These are phyloP conservation scores for Cladophialophora immunda DNA, from an alignment of 2,329 filamentous ascomycete genomes.

Conservation along the genomic window DNA sequence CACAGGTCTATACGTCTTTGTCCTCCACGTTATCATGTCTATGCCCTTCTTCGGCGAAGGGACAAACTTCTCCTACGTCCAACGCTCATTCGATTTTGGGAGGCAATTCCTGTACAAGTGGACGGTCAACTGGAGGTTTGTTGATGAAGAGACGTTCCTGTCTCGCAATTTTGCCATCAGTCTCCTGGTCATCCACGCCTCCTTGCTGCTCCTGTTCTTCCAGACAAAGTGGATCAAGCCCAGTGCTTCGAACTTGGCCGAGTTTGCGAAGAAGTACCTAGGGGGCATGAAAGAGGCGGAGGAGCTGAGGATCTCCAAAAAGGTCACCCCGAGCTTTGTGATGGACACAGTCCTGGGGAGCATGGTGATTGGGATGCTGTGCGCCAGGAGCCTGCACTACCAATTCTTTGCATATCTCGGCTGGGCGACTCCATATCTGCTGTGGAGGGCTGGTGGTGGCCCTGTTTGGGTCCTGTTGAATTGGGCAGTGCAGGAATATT, in stretches of 20 bases:
- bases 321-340: conserved; percentile 75
- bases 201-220: conserved; percentile 73
- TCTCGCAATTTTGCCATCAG: conserved; percentile 72
- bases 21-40: conserved; percentile 72
- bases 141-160: conserved; percentile 84
- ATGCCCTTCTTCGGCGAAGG: conserved; percentile 28
- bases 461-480: conserved; percentile 72
- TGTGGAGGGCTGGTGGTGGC: conserved; percentile 79
- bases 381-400: conserved; percentile 89
- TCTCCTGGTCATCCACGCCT: conserved; percentile 72
- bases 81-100: conserved; percentile 87
- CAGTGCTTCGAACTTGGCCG: conserved; percentile 62
- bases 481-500: conserved; percentile 86
- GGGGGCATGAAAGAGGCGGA: conserved; percentile 36
- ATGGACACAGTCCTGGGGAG: conserved; percentile 79
- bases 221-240: conserved; percentile 76
- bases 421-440: conserved; percentile 85
- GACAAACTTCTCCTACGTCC: conserved; percentile 70
- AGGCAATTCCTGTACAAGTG: conserved; percentile 94
- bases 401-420: conserved; percentile 94
- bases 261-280: conserved; percentile 62
- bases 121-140: conserved; percentile 98
- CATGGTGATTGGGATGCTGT: conserved; percentile 81
- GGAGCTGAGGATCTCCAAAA: conserved; percentile 49
- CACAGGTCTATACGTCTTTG: conserved; percentile 74